Evolutionary conservation across 208 protist genomes (phyloP), one percentile per base, ranked within the genome.

Genomic region (Leishmania major): DNA sequence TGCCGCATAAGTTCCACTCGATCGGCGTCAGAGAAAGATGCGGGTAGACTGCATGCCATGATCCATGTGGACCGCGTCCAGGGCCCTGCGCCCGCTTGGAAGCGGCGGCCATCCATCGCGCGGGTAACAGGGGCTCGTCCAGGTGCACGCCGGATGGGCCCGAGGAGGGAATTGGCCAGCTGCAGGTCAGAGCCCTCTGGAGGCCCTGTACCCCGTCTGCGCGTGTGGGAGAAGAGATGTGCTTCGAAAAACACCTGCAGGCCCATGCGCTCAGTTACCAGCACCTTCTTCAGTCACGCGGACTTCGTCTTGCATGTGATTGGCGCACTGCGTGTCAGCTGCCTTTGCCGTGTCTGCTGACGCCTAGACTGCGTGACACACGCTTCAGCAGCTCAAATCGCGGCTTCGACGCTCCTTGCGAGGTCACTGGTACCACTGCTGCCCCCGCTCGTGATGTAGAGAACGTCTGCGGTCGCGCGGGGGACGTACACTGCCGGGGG

Each of bases 301-400:
- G 13, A 0, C 19, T 8, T 10, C 43, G 45, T 25, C 22, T 31
- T 73, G 22, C 69, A 35, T 72, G 25, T 15, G 60, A 25, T 11
- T 40, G 4, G 28, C 4, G 19, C 7, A 35, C 1, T 17, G 28
- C 49, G 72, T 31, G 22, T 51, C 59, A 60, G 3, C 40, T 28
- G 49, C 25, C 73, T 31, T 25, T 62, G 25, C 51, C 7, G n/a
- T 1, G 25, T 15, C 73, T 15, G 28, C 51, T 7, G 31, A 17
- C n/a, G 40, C 69, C 62, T 35, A 85, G 40, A 22, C 37, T 31
- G 62, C 53, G 66, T 1, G 82, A n/a, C 31, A 85, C 77, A 22
- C 82, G 82, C n/a, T n/a, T 43, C 72, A 85, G 72, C 49, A 66
- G 53, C 3, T 57, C 70, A 69, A 82, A 81, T 31, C 82, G 82